Percentiles rank a stretch among this genome's conserved stretches.
These are phyloP conservation scores for Amaranthus hypochondriacus DNA, from an alignment of 148 eudicot genomes.

Conservation along the genomic window DNA sequence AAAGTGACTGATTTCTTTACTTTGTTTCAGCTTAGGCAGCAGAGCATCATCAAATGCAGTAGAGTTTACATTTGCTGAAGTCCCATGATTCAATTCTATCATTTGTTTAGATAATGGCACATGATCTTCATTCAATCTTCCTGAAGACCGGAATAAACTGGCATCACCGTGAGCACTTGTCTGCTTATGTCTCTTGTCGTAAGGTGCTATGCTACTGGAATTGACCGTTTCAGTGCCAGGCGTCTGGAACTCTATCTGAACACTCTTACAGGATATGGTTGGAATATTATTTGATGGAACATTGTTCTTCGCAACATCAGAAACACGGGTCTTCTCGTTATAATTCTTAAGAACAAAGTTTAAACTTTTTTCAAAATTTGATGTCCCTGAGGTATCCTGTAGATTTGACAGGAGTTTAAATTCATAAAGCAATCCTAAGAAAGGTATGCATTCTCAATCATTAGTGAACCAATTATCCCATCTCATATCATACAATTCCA, in stretches of 20 bases:
- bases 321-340: slow-evolving; percentile 18
- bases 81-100: slow-evolving; percentile 13
- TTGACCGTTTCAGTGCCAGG: slow-evolving; percentile 25
- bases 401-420: slow-evolving; percentile 4
- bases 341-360: slow-evolving; percentile 12
- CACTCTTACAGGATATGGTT: slow-evolving; percentile 8
- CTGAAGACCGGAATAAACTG: slow-evolving; percentile 12
- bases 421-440: neutral
- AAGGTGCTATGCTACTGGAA: slow-evolving; percentile 3
- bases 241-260: slow-evolving; percentile 19
- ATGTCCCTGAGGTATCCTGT: slow-evolving; percentile 32
- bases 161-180: slow-evolving; percentile 1
- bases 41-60: slow-evolving; percentile 2
- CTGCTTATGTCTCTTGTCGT: slow-evolving; percentile 21
- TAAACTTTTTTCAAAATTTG: slow-evolving; percentile 20
- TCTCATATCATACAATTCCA: neutral
- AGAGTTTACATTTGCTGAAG: neutral
- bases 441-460: neutral
- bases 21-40: slow-evolving; percentile 18
- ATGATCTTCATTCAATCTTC: slow-evolving; percentile 31
- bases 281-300: slow-evolving; percentile 3
- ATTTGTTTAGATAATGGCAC: slow-evolving; percentile 16
- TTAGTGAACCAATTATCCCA: neutral
- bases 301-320: slow-evolving; percentile 16
- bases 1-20: slow-evolving; percentile 22